These are phyloP conservation scores for Dactylellina leptospora DNA, from an alignment of 2,329 filamentous ascomycete species.

Conservation along the genomic window DNA sequence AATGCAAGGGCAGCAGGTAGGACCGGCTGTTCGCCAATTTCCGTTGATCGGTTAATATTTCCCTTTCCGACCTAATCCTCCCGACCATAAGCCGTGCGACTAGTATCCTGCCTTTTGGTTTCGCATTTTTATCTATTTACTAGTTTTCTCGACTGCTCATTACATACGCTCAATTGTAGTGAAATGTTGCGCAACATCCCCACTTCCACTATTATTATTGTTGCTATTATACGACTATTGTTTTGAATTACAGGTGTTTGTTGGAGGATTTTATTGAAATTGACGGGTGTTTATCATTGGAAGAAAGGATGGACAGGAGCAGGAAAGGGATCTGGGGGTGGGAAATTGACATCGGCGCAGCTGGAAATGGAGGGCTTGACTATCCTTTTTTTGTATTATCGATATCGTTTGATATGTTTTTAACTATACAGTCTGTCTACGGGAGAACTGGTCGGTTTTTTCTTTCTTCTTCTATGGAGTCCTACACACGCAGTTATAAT, in stretches of 20 bases:
- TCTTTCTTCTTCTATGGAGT: conserved; percentile 39
- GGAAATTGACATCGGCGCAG: conserved; percentile 21
- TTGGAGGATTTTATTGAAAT: conserved; percentile 44
- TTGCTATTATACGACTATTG: conserved; percentile 39
- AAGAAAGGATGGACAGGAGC: conserved; percentile 22
- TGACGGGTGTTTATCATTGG: conserved; percentile 21
- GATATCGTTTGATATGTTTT: too few relatives aligned
- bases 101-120: conserved; percentile 7
- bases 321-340: conserved; percentile 11
- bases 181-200: conserved; percentile 1
- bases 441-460: conserved; percentile 27
- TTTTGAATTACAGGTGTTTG: conserved; percentile 20
- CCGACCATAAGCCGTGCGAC: conserved; percentile 14
- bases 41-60: conserved; percentile 23
- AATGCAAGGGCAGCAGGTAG: conserved; percentile 53
- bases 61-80: conserved; percentile 12
- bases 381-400: conserved; percentile 49
- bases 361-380: conserved; percentile 33
- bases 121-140: too few relatives aligned
- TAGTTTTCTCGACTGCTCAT: conserved; percentile 5
- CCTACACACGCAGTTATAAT: conserved; percentile 29
- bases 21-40: conserved; percentile 31
- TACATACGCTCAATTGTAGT: background rate
- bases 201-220: conserved; percentile 29
- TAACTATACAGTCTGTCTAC: conserved; percentile 38